These are phyloP conservation scores for Zostera marina DNA, from an alignment of 116 monocot species.

Conservation along the genomic window DNA sequence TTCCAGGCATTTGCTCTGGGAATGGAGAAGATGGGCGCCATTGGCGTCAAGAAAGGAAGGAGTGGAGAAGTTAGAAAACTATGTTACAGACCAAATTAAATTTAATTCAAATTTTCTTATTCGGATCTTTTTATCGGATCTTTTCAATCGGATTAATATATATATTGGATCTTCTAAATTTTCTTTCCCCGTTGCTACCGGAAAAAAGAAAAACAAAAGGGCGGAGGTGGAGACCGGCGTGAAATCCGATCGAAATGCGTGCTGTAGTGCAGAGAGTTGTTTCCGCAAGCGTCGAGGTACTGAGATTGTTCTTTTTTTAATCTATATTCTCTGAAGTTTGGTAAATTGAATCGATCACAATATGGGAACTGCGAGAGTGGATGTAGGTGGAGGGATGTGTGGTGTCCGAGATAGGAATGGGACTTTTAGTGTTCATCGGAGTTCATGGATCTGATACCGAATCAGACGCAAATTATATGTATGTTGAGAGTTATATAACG, in stretches of 20 bases:
- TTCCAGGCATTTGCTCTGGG: conserved; percentile 43
- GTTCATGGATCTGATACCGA: conserved; percentile 63
- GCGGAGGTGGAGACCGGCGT: neutral
- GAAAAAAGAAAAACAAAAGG: too few species aligned
- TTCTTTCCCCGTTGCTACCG: too few species aligned
- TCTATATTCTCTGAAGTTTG: too few species aligned
- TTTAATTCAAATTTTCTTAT: neutral
- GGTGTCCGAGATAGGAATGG: conserved; percentile 72
- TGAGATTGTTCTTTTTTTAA: neutral
- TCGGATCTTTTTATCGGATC: neutral
- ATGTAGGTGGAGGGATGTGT: conserved; percentile 60
- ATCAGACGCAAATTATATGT: conserved; percentile 85
- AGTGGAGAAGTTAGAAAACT: conserved; percentile 56
- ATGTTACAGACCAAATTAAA: conserved; percentile 23
- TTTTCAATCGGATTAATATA: too few species aligned
- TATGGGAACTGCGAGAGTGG: neutral
- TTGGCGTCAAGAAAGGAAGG: conserved; percentile 65
- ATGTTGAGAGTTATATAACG: neutral
- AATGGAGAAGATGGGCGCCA: conserved; percentile 84
- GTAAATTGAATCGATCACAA: too few species aligned
- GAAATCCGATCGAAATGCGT: conserved; percentile 19
- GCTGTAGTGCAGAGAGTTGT: conserved; percentile 74
- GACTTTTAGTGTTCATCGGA: conserved; percentile 81
- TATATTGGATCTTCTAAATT: too few species aligned
- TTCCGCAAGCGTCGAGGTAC: conserved; percentile 80